Evolutionary conservation across 1,284 basidiomycete genomes (phyloP), one percentile per base, ranked within the genome.

Genomic region (Ustilago esculenta): DNA sequence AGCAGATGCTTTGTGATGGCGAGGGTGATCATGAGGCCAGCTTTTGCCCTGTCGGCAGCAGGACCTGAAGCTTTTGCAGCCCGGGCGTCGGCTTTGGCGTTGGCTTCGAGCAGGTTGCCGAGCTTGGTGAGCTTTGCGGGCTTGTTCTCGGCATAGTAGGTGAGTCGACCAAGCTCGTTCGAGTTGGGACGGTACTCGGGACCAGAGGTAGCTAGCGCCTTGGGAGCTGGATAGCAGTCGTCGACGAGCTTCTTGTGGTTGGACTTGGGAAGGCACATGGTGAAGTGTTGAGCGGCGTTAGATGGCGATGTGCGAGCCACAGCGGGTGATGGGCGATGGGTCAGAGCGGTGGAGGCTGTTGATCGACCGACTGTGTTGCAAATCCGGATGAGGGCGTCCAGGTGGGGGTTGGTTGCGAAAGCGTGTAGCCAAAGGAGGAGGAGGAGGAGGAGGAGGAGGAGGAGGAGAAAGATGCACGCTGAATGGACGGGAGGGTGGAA

Each of bases 101-200:
- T 87, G 77, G 90, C 91, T 81, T 94, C 90, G 44, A 98, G 85
- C 80, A 94, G 92, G 51, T 86, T 85, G 14, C 90, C 89, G 27
- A 98, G 86, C 81, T 95, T 95, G 57, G 89, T 86, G 21, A 97
- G 86, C 84, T 96, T 95, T 29, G 90, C 89, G 1, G 94, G 92
- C 75, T 90, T 89, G 83, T 94, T 93, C 11, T 90, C 88, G 10
- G 91, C 92, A 85, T 93, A 94, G 84, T 97, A 97, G 5, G 92
- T 92, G 63, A 98, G 86, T 41, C 90, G 89, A 51, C 92, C 92
- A 29, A 97, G 86, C 79, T 97, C 94, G 82, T 96, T 94, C 42
- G 73, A 63, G 53, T 81, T 82, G 42, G 81, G 79, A 27, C 79
- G 66, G 52, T 89, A 95, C 52, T 92, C 90, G 30, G 91, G 89